Evolutionary conservation across 768 basidiomycete genomes (phyloP).

Genomic region (Lactifluus volemus): DNA sequence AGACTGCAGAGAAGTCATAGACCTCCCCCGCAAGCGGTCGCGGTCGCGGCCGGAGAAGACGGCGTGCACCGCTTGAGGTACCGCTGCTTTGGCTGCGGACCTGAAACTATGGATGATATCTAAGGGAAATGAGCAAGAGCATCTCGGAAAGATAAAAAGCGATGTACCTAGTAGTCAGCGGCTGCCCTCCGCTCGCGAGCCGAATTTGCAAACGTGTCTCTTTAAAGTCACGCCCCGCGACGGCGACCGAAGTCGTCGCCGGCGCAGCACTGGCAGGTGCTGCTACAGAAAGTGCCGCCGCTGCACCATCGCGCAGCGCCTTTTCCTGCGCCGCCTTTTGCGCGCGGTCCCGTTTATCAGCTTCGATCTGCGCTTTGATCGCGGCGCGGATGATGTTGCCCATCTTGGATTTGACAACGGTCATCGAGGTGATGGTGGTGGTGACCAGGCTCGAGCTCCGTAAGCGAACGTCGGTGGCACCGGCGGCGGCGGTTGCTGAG

Average conservation of each 20-base stretch:
- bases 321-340: conserved; percentile 88
- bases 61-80: conserved; percentile 42
- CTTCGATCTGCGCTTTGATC: conserved; percentile 90
- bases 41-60: conserved; percentile 28
- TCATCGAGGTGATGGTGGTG: too few species aligned
- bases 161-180: conserved; percentile 76
- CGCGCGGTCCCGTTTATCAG: conserved; percentile 82
- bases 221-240: conserved; percentile 66
- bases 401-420: too few species aligned
- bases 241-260: conserved; percentile 32
- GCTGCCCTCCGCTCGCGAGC: conserved; percentile 69
- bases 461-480: too few species aligned
- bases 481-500: too few species aligned
- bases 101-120: conserved; percentile 78
- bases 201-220: conserved; percentile 90
- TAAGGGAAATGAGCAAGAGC: too few species aligned
- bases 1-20: conserved; percentile 62
- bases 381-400: too few species aligned
- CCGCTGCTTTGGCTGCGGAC: conserved; percentile 57
- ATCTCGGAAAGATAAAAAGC: too few species aligned
- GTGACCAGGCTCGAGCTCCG: too few species aligned
- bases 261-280: conserved; percentile 28
- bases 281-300: conserved; percentile 25
- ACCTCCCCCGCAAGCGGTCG: conserved; percentile 50
- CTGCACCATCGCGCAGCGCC: conserved; percentile 72